phyloP scores from a whole-genome alignment of 2,329 filamentous ascomycete genomes.

The Periconia macrospinosa region DNA sequence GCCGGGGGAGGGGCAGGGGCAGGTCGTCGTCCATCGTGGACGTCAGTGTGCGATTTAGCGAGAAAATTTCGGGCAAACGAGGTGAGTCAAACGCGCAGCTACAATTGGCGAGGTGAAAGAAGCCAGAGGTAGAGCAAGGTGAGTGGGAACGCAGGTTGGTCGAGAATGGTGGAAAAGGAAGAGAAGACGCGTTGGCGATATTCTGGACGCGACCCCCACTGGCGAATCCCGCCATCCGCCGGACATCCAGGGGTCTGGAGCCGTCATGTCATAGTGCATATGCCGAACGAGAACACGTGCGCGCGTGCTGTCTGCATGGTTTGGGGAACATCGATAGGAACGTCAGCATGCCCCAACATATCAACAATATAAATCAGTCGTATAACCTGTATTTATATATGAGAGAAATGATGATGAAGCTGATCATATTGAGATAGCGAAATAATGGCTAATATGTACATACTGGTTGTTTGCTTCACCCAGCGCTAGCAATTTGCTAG shows the following conservation, averaged over 20 bases:
- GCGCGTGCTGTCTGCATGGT: too few relatives aligned
- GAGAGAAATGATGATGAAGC: too few relatives aligned
- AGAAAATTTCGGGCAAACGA: neutral
- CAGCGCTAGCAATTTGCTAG: too few relatives aligned
- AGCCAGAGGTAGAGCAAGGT: neutral
- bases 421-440: too few relatives aligned
- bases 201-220: constrained; percentile 4
- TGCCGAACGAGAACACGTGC: too few relatives aligned
- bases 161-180: neutral
- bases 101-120: neutral
- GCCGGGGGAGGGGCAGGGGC: constrained; percentile 26
- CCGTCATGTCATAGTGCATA: neutral
- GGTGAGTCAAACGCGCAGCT: neutral
- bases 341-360: too few relatives aligned
- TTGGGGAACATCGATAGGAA: too few relatives aligned
- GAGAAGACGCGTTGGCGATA: constrained; percentile 1
- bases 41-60: neutral
- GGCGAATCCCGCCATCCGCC: neutral
- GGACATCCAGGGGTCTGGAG: neutral
- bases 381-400: too few relatives aligned
- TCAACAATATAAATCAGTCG: too few relatives aligned
- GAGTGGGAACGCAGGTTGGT: neutral
- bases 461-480: too few relatives aligned
- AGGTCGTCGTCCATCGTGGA: constrained; percentile 24
- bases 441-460: too few relatives aligned